A percentile compares a stretch with the other conserved stretches of the same genome.
phyloP scores from a whole-genome alignment of 1,139 yeast species.

The Debaryomyces sp. region DNA sequence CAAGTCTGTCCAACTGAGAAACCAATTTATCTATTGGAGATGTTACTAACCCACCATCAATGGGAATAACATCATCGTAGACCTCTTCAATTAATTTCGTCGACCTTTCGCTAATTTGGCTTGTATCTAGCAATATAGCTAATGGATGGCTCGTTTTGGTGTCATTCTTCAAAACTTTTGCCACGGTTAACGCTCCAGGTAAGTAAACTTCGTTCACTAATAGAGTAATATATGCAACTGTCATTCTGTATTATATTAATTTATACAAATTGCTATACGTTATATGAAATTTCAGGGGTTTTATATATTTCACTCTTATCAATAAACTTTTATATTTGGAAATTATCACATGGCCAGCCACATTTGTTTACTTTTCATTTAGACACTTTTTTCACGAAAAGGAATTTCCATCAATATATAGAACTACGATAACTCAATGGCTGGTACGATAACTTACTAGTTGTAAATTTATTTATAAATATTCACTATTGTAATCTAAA shows the following conservation, averaged over 20 bases:
- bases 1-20: conserved; percentile 27
- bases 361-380: conserved; percentile 1
- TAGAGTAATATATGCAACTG: conserved; percentile 33
- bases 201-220: conserved; percentile 32
- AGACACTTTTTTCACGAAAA: background rate
- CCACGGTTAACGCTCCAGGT: conserved; percentile 35
- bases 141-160: conserved; percentile 23
- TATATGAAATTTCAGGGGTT: background rate
- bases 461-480: background rate
- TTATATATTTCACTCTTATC: background rate
- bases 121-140: conserved; percentile 25
- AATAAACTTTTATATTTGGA: background rate
- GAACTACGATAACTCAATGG: background rate
- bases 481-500: conserved; percentile 2
- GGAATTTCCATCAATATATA: background rate
- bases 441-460: background rate
- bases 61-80: conserved; percentile 30
- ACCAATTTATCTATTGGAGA: conserved; percentile 24
- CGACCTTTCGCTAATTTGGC: conserved; percentile 20
- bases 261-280: background rate
- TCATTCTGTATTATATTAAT: conserved; percentile 12
- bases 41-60: conserved; percentile 22
- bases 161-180: conserved; percentile 21
- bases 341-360: conserved; percentile 1
- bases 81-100: conserved; percentile 19